phyloP scores from a whole-genome alignment of 306 rosid genomes.

The Begonia peltatifolia region DNA sequence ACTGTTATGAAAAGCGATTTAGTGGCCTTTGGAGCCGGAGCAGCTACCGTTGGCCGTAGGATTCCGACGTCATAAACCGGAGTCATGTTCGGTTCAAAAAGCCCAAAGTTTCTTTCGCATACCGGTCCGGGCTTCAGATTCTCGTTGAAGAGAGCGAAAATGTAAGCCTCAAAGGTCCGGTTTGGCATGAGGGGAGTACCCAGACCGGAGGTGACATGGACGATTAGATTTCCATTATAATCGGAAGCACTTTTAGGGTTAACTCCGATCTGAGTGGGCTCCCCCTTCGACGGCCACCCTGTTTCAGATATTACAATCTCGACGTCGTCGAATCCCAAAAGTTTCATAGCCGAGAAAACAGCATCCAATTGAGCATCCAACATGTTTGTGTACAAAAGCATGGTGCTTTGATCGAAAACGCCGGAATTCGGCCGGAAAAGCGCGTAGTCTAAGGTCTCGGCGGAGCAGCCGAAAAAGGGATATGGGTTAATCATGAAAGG shows the following conservation, averaged over 20 bases:
- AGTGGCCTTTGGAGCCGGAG: conserved; percentile 11
- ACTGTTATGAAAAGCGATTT: conserved; percentile 13
- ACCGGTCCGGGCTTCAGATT: conserved; percentile 60
- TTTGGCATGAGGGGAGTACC: conserved; percentile 77
- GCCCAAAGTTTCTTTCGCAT: conserved; percentile 54
- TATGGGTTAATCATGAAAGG: conserved; percentile 72
- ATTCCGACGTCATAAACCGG: conserved; percentile 38
- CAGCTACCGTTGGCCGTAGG: conserved; percentile 29
- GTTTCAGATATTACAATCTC: conserved; percentile 59
- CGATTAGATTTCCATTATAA: conserved; percentile 42
- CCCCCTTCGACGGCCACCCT: conserved; percentile 54
- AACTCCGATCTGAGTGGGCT: conserved; percentile 34
- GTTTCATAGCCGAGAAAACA: conserved; percentile 38
- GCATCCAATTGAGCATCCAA: conserved; percentile 73
- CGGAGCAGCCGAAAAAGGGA: conserved; percentile 43
- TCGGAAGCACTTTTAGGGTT: conserved; percentile 29
- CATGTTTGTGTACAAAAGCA: conserved; percentile 45
- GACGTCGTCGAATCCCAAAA: conserved; percentile 42
- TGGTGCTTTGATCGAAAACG: conserved; percentile 28
- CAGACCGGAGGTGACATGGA: conserved; percentile 33
- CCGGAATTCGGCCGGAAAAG: conserved; percentile 43
- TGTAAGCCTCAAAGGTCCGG: conserved; percentile 51
- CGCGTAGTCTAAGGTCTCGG: conserved; percentile 35
- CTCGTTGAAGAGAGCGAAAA: conserved; percentile 60
- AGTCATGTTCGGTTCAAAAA: conserved; percentile 43